Evolutionary conservation across 257 asterid species (phyloP), one percentile per base, ranked within the genome.

Genomic region (Echium plantagineum): DNA sequence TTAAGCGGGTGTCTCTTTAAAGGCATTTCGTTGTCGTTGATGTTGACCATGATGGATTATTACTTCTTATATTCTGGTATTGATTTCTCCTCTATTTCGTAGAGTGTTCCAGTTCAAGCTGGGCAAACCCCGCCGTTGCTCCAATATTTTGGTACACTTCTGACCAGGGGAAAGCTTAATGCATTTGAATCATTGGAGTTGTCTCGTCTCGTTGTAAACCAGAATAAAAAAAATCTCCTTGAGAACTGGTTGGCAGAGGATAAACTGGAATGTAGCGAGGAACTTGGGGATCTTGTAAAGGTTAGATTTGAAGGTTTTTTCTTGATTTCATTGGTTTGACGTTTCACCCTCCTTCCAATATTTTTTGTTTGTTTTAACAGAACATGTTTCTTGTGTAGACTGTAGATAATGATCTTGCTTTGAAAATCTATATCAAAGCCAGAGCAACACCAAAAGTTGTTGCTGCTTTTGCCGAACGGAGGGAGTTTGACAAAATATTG

Each of bases 171-270:
- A 72, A 93, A 93, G 77, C 95, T 93, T 42, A 93, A 93, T 58
- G 86, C 99, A 42, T 93, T 89, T 64, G 99, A 93, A 78, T 93
- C 99, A 21, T 73, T 93, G 78, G 99, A 93, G 80, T 71, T 93
- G 61, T 93, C 99, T 32, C 99, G 97, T 63, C 87, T 93, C 48
- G 99, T 93, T 64, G 99, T 93, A 72, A 93, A 93, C 72, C 99
- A 93, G 81, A 89, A 89, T 77, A 93, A 89, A 78, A 93, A 93
- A 81, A 93, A 93, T 76, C 78, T 93, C 61, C 57, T 93, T 75
- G 99, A 93, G 81, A 93, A 86, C 81, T 93, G 99, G 99, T 82
- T 93, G 72, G 97, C 99, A 38, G 99, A 93, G 76, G 99, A 93
- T 83, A 93, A 93, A 69, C 75, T 93, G 71, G 99, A 93, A 78